phyloP scores from a whole-genome alignment of 495 filamentous ascomycete genomes.

The Xylaria nigripes region DNA sequence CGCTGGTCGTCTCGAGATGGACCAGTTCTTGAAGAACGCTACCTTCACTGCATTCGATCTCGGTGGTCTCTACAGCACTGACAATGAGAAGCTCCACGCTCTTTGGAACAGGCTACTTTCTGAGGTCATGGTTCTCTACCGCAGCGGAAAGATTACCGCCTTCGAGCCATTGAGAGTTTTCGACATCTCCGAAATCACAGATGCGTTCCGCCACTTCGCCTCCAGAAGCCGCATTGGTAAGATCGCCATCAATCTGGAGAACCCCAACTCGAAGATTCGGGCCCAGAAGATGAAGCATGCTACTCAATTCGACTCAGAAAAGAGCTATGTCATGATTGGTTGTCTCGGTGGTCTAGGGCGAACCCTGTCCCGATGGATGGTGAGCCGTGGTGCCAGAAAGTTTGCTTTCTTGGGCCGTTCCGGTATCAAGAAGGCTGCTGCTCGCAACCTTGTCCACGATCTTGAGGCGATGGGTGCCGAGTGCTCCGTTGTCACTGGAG shows the following conservation, averaged over 20 bases:
- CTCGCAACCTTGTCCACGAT: conserved; percentile 24
- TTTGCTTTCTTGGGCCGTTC: conserved; percentile 44
- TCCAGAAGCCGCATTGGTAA: conserved; percentile 8
- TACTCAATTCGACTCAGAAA: conserved; percentile 21
- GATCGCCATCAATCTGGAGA: conserved; percentile 8
- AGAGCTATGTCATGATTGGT: conserved; percentile 47
- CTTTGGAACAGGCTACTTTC: background rate
- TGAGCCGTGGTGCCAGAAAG: conserved; percentile 43
- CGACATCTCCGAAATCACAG: conserved; percentile 1
- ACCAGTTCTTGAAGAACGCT: conserved; percentile 29
- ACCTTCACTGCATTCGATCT: conserved; percentile 25
- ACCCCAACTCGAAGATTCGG: background rate
- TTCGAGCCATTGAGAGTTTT: conserved; percentile 5
- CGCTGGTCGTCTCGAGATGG: conserved; percentile 18
- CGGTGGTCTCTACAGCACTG: background rate
- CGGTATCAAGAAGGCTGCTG: conserved; percentile 21
- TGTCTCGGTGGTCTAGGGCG: conserved; percentile 56
- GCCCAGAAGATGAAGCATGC: background rate
- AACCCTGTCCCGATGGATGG: conserved; percentile 49
- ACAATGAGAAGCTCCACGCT: background rate
- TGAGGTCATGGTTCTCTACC: background rate
- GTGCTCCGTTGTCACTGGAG: conserved; percentile 18
- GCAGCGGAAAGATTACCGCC: background rate
- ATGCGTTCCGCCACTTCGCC: conserved; percentile 5
- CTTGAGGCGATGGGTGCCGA: conserved; percentile 19